Base-by-base conservation (phyloP, 2,329 filamentous ascomycete genomes). In the Elsinoe australis region DNA sequence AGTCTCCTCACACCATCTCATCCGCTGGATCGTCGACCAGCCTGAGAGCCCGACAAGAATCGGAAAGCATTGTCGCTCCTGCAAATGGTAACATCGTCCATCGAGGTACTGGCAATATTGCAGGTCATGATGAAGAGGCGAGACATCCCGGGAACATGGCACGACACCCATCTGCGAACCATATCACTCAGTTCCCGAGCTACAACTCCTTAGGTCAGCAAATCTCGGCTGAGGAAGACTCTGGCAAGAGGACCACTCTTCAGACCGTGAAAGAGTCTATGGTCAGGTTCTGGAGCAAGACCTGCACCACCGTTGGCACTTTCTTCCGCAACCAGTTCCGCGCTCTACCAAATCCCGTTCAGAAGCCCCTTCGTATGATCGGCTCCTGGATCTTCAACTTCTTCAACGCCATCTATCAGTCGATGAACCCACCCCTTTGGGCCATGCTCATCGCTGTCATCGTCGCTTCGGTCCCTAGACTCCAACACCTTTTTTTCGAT, bases 351-450 rank as follows among this genome's bases (percentile, higher is more conserved):
- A 54, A 57, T 3, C 67, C 71, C 14, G 51, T 78, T 0, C 79
- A 82, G 57, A 73, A 67, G 44, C 55, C 61, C 5, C 58, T 81
- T 3, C 64, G 69, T 7, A 68, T 63, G 18, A 53, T 69, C 14
- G 68, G 64, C 35, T 64, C 59, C 24, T 67, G 64, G 33, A 47
- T 69, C 22, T 57, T 56, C 64, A 76, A 64, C 53, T 82, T 86
- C 56, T 67, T 78, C 56, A 68, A 67, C 41, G 88, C 88, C 46
- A 63, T 89, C 9, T 92, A 85, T 85, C 84, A 85, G 39, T 95
- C 95, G 65, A 96, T 98, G 90, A 96, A 96, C 67, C 90, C 92
- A 33, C 92, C 92, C 1, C 80, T 98, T 19, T 96, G 89, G 88
- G 89, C 92, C 22, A 96, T 98, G 92, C 71, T 96, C 26, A 72